A percentile compares a stretch with the other conserved stretches of the same genome.
phyloP scores from a whole-genome alignment of 345 rosid genomes.

The Brassica juncea region DNA sequence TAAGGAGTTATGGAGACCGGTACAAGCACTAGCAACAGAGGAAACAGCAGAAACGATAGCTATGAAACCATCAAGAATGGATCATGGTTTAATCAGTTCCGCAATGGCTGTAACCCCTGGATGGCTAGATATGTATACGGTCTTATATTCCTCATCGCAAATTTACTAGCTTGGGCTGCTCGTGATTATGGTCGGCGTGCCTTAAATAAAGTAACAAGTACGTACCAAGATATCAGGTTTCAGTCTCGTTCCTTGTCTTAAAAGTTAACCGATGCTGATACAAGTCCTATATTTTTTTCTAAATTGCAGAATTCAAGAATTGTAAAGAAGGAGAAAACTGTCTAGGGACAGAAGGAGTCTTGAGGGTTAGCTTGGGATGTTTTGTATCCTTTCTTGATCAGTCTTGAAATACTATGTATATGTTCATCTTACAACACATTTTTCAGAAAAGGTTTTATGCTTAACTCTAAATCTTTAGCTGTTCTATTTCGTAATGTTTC shows the following conservation, averaged over 20 bases:
- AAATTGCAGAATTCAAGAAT: conserved; percentile 59
- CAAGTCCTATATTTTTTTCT: background rate
- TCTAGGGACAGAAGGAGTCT: conserved; percentile 88
- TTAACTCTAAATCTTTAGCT: conserved; percentile 48
- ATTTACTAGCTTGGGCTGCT: conserved; percentile 86
- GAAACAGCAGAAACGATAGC: conserved; percentile 36
- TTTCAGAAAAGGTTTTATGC: conserved; percentile 26
- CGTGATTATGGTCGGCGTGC: conserved; percentile 79
- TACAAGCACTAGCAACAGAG: conserved; percentile 29
- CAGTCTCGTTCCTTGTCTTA: conserved; percentile 11
- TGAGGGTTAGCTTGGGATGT: conserved; percentile 96
- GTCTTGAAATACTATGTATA: background rate
- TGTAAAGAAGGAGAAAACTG: conserved; percentile 77
- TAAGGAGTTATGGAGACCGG: conserved; percentile 63
- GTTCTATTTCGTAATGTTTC: conserved; percentile 76
- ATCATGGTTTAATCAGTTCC: conserved; percentile 82
- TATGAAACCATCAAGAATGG: conserved; percentile 47
- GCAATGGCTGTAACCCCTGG: conserved; percentile 86
- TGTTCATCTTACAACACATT: conserved; percentile 1
- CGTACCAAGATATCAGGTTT: conserved; percentile 11
- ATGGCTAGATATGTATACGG: conserved; percentile 90
- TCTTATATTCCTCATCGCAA: conserved; percentile 71
- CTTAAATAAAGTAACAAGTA: conserved; percentile 71
- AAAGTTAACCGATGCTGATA: conserved; percentile 18
- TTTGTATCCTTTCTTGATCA: conserved; percentile 74